Evolutionary conservation across 164 flowering plant genomes (phyloP), one percentile per base, ranked within the genome.

Genomic region (Magnolia changhungtana): DNA sequence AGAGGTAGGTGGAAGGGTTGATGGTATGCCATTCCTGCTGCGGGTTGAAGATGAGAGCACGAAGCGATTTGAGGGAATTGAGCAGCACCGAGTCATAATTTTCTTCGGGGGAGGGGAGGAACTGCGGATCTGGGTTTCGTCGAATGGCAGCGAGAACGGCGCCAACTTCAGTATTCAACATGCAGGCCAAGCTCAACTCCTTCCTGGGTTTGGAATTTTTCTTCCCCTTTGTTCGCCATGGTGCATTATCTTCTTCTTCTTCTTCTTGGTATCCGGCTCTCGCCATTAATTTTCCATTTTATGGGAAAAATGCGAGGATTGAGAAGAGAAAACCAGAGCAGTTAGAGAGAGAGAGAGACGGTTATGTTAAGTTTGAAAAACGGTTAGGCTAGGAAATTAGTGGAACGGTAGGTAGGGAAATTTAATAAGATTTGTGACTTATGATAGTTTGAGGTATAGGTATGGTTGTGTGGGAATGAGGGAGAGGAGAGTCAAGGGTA

Each of bases 131-230:
- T 1, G 81, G 80, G 18, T 77, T 67, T 0, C 92, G 91, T 2
- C 99, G 86, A 49, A 96, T 78, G 66, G 89, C 96, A 8, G 98
- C 98, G 1, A 96, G 89, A 72, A 96, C 86, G 8, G 97, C 88
- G 0, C 94, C 90, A 0, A 96, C 88, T 76, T 96, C 97, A 7
- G 94, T 89, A 88, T 91, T 96, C 7, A 96, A 74, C 94, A 89
- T 92, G 89, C 98, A 96, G 0, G 99, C 87, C 49, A 92, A 23
- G 0, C 88, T 89, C 4, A 90, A 81, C 79, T 91, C 93, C 50
- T 80, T 76, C 68, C 75, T 82, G 24, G 61, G 20, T 74, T 67
- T 81, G 10, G 72, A 31, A 27, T 55, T 64, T 29, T 63, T 74
- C 79, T 73, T 82, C 69, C 68, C 71, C 19, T 68, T 75, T 51